Conservation (phyloP, 1,284 basidiomycete species). For the Leccinum laetum region DNA sequence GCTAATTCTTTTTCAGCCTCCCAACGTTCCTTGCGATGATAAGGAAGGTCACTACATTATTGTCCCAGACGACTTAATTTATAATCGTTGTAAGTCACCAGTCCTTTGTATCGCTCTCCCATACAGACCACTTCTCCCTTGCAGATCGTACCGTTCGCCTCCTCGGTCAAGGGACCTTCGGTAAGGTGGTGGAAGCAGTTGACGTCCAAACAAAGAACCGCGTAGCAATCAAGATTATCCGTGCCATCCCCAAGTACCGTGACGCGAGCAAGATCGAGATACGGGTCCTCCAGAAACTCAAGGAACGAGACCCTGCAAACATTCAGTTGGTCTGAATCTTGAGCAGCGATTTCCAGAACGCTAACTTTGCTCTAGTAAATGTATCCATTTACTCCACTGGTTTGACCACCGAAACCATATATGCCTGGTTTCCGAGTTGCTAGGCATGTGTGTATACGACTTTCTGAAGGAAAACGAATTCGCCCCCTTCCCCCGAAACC, state of each 20-base stretch:
- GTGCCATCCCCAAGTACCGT: constrained; percentile 95
- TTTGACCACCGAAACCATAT: constrained; percentile 99
- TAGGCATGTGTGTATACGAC: constrained; percentile 98
- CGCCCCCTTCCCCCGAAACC: constrained; percentile 92
- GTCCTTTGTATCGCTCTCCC: not conserved
- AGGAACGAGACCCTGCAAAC: constrained; percentile 89
- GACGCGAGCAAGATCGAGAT: constrained; percentile 99
- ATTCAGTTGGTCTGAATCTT: constrained; percentile 65
- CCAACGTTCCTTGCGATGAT: constrained; percentile 82
- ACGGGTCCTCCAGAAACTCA: constrained; percentile 90
- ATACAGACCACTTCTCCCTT: constrained; percentile 22
- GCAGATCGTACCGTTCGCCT: constrained; percentile 88
- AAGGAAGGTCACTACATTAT: constrained; percentile 96
- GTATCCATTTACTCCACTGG: constrained; percentile 93
- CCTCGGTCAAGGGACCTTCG: constrained; percentile 98
- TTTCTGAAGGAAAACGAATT: constrained; percentile 99
- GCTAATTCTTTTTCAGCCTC: constrained; percentile 41
- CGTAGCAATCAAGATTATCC: constrained; percentile 99
- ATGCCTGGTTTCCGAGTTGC: constrained; percentile 95
- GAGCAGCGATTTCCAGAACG: not conserved
- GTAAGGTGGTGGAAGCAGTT: constrained; percentile 96
- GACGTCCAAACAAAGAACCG: constrained; percentile 77
- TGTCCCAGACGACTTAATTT: constrained; percentile 85
- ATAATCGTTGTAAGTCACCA: constrained; percentile 68
- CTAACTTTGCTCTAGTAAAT: constrained; percentile 69